Evolutionary conservation across 2,329 filamentous ascomycete species (phyloP).

Genomic region (Chaetomium sp.): DNA sequence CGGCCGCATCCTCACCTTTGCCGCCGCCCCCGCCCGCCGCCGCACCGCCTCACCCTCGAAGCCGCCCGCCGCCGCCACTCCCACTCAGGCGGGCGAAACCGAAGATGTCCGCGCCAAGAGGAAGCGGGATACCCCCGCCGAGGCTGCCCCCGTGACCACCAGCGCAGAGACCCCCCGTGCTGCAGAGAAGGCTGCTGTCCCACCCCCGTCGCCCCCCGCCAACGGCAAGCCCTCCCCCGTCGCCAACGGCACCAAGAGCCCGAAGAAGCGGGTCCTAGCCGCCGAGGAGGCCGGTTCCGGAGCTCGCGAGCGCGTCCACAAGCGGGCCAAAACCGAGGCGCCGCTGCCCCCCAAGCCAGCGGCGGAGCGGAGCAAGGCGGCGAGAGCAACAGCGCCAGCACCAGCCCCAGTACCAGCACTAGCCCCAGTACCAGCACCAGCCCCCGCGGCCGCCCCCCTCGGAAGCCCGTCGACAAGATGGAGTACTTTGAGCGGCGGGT

Average conservation of each 20-base stretch:
- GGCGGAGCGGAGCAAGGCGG: slow-evolving; percentile 3
- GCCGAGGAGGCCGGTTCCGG: slow-evolving; percentile 2
- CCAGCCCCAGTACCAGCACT: no score
- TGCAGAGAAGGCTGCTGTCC: slow-evolving; percentile 12
- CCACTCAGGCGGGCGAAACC: slow-evolving; percentile 11
- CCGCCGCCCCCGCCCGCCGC: slow-evolving; percentile 1
- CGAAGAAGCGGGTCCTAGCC: slow-evolving; percentile 17
- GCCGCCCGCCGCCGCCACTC: slow-evolving; percentile 12
- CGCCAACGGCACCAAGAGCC: slow-evolving; percentile 12
- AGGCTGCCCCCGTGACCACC: not conserved
- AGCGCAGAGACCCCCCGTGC: not conserved
- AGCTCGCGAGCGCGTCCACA: slow-evolving; percentile 3
- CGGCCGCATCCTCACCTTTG: slow-evolving; percentile 2
- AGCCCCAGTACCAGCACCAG: no score
- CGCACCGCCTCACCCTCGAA: not conserved
- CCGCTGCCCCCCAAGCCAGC: not conserved
- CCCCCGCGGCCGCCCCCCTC: no score
- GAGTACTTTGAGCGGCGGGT: slow-evolving; percentile 27
- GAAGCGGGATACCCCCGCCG: slow-evolving; percentile 4
- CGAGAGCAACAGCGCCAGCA: not conserved
- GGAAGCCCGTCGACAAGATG: slow-evolving; percentile 18
- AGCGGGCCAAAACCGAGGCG: slow-evolving; percentile 16
- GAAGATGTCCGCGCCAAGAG: slow-evolving; percentile 13
- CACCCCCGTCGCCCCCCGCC: no score
- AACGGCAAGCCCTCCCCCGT: not conserved